Evolutionary conservation across 257 asterid species (phyloP), one percentile per base, ranked within the genome.

Genomic region (Lithospermum erythrorhizon): DNA sequence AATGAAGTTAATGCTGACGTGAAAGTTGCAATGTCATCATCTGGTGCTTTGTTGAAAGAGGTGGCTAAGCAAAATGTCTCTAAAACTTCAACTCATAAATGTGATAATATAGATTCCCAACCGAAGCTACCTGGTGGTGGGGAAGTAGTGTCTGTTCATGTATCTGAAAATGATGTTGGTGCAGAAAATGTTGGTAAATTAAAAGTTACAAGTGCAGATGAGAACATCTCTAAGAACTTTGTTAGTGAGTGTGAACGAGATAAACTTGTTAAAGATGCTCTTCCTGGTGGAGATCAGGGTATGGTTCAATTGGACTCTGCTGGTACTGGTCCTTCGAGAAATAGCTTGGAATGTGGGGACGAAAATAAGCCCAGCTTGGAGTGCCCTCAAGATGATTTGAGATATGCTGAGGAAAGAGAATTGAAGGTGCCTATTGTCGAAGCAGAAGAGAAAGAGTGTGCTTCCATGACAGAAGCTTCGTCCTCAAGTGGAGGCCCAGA

Each of bases 401-500:
- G 58, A 30, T 67, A 64, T 60, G 65, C 20, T 17, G 83, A 68
- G 20, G 41, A 61, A 61, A 71, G 57, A 25, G 79, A 59, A 61
- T 32, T 76, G 5, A 76, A 70, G 21, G 21, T n/a, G 56, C 56
- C 4, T 19, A 17, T 24, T 53, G 23, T 35, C 51, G 70, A 63
- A 29, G 53, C 63, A 35, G 79, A 73, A 53, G 61, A 41, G 15
- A 72, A 47, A 49, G 73, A 67, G 11, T 61, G 23, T 61, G 74
- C 65, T 55, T 55, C 64, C 64, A 59, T 21, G 47, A 68, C 32
- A 3, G 79, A 47, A 22, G 41, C 68, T 9, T 66, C 61, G 48
- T 59, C 81, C 32, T 67, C 70, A 6, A 63, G 75, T 70, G 16
- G 62, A 56, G 24, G 66, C 72, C 57, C 80, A 25, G 83, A 68